Conservation (phyloP, 305 asterid genomes). For the Fraxinus ornus region DNA sequence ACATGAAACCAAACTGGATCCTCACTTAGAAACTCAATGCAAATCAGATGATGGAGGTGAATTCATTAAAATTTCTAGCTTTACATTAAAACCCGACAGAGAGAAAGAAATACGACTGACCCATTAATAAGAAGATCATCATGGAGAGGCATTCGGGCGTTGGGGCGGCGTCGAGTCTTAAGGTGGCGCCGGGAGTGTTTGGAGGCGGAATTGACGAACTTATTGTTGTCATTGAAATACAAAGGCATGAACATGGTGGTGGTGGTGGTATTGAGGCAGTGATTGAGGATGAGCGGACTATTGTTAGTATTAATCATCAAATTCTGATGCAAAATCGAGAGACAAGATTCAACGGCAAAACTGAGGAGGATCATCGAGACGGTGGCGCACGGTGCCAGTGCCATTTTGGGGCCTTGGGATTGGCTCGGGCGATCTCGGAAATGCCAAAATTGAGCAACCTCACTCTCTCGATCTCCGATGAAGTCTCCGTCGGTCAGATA, state of each 20-base stretch:
- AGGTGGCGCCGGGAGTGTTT: constrained; percentile 41
- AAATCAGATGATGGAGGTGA: not conserved
- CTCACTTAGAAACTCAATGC: not conserved
- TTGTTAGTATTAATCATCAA: not conserved
- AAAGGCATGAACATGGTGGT: constrained; percentile 47
- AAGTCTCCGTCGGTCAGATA: not conserved
- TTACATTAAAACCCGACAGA: not conserved
- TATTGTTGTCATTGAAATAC: constrained; percentile 31
- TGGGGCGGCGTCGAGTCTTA: constrained; percentile 26
- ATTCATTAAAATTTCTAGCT: not conserved
- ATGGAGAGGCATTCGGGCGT: constrained; percentile 69
- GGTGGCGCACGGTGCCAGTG: not conserved
- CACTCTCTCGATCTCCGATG: not conserved
- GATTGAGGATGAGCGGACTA: not conserved
- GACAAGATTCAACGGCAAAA: not conserved
- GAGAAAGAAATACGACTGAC: constrained; percentile 25
- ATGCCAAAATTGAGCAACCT: not conserved
- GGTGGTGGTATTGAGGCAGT: constrained; percentile 9
- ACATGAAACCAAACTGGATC: not conserved
- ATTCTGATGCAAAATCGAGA: not conserved
- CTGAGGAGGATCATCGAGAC: not conserved
- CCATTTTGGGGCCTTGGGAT: not conserved
- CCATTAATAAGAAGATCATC: constrained; percentile 74
- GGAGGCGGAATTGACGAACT: constrained; percentile 11
- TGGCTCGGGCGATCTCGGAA: not conserved